Percentiles rank a stretch among this genome's conserved stretches.
Conservation (phyloP, 345 rosid genomes). For the Hevea brasiliensis region DNA sequence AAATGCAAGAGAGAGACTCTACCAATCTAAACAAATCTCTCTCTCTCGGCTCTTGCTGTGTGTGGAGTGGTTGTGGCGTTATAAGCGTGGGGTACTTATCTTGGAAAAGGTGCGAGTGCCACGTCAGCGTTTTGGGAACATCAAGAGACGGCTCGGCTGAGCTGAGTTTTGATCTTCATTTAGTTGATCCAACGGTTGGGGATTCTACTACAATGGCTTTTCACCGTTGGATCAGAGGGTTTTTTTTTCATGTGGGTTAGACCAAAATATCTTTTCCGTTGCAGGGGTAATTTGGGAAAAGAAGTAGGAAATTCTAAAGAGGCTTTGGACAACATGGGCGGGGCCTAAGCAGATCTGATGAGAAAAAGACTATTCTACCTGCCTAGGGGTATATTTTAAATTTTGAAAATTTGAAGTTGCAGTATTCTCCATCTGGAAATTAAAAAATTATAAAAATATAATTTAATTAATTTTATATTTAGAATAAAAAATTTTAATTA, state of each 20-base stretch:
- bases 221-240: conserved; percentile 11
- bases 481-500: too few species aligned
- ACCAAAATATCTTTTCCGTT: not conserved
- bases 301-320: not conserved
- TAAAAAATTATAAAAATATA: not conserved
- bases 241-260: not conserved
- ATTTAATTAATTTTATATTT: too few species aligned
- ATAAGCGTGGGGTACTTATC: conserved; percentile 13
- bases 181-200: conserved; percentile 24
- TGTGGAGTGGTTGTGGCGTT: not conserved
- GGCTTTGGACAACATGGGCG: not conserved
- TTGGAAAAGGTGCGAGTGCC: conserved; percentile 5
- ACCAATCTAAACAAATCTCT: not conserved
- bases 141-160: not conserved
- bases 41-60: not conserved
- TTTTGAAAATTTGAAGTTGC: too few species aligned
- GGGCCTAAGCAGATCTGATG: conserved; percentile 6
- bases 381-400: not conserved
- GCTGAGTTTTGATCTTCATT: not conserved
- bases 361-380: conserved; percentile 17
- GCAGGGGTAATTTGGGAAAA: conserved; percentile 5
- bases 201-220: not conserved
- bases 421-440: not conserved
- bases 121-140: conserved; percentile 19
- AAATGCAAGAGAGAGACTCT: not conserved